Conservation (phyloP, 306 rosid genomes). For the Vigna trinervia region DNA sequence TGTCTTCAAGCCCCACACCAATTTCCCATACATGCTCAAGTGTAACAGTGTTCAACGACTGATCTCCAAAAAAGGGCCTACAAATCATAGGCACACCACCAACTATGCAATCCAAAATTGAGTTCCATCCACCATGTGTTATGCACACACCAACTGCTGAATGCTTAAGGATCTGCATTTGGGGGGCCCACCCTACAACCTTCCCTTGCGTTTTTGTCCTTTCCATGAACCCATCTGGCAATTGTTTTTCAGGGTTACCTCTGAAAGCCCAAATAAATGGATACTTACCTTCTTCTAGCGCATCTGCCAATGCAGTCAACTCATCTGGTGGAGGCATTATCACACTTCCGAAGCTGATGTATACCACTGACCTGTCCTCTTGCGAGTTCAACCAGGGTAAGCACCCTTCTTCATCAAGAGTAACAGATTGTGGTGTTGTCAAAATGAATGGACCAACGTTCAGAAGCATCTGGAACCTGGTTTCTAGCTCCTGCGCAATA, state of each 20-base stretch:
- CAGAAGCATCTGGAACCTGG: constrained; percentile 46
- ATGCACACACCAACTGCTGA: constrained; percentile 55
- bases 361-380: constrained; percentile 53
- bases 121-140: constrained; percentile 80
- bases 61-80: constrained; percentile 72
- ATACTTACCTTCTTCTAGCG: constrained; percentile 52
- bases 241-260: constrained; percentile 49
- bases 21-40: constrained; percentile 57
- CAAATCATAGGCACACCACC: constrained; percentile 76
- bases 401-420: constrained; percentile 50
- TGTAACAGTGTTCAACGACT: constrained; percentile 51
- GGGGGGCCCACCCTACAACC: constrained; percentile 72
- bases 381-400: constrained; percentile 64
- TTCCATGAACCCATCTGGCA: constrained; percentile 52
- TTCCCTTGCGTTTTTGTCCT: constrained; percentile 51
- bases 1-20: constrained; percentile 59
- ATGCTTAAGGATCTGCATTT: constrained; percentile 54
- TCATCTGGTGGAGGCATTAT: constrained; percentile 66
- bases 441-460: constrained; percentile 72
- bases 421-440: constrained; percentile 35
- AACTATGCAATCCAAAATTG: constrained; percentile 59
- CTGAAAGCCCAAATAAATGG: constrained; percentile 71
- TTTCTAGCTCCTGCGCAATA: constrained; percentile 38
- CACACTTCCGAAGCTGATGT: constrained; percentile 68
- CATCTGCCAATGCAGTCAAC: constrained; percentile 54